phyloP scores from a whole-genome alignment of 345 rosid genomes.

The Gossypium anomalum region DNA sequence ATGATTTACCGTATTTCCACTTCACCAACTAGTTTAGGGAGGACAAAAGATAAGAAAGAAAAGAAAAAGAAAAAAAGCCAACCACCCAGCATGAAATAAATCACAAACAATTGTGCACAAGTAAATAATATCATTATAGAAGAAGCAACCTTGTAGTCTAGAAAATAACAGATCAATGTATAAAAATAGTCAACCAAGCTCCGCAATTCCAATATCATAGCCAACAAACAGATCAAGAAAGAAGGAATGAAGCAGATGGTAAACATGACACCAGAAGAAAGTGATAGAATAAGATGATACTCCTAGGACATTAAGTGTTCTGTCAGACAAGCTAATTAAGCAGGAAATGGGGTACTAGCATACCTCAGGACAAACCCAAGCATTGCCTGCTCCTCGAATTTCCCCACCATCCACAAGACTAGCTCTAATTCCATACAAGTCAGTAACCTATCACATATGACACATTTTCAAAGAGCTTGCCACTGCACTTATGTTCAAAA shows the following conservation, averaged over 20 bases:
- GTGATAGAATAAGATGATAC: neutral
- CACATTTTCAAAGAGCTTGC: neutral
- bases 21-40: constrained; percentile 9
- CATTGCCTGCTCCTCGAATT: constrained; percentile 98
- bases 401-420: constrained; percentile 99
- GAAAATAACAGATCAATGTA: constrained; percentile 11
- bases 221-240: constrained; percentile 9
- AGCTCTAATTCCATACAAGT: constrained; percentile 96
- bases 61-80: neutral
- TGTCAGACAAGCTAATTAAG: neutral
- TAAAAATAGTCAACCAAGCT: constrained; percentile 10
- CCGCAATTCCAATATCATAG: constrained; percentile 1
- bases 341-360: neutral
- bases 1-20: constrained; percentile 2
- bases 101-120: neutral
- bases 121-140: neutral
- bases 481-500: neutral
- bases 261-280: neutral
- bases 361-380: constrained; percentile 98
- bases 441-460: constrained; percentile 67
- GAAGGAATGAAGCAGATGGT: neutral
- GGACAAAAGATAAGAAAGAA: constrained; percentile 13
- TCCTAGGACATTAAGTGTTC: neutral
- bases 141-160: neutral
- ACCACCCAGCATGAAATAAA: neutral